Conservation (phyloP, 768 basidiomycete species). For the Mycena filopes region DNA sequence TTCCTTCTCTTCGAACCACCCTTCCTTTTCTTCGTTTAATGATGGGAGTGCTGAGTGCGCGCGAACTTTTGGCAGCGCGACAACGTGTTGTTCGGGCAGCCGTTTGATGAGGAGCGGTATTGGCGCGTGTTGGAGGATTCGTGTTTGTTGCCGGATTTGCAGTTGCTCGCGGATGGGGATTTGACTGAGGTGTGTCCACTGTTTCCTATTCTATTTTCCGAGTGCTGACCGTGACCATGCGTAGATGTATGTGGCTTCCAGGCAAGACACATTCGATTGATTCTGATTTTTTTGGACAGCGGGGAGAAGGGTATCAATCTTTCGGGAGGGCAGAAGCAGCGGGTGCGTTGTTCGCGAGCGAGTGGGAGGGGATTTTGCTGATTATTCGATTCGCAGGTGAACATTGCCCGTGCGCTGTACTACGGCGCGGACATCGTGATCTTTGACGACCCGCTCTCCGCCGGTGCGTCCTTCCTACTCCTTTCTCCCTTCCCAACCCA, state of each 20-base stretch:
- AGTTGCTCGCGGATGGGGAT: constrained; percentile 75
- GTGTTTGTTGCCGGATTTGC: constrained; percentile 70
- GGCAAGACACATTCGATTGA: not conserved
- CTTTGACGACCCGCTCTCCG: constrained; percentile 74
- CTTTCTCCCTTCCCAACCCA: not conserved
- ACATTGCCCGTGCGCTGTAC: constrained; percentile 78
- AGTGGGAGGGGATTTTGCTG: not conserved
- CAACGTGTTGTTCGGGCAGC: constrained; percentile 74
- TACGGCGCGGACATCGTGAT: constrained; percentile 69
- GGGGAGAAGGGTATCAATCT: constrained; percentile 59
- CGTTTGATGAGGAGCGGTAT: constrained; percentile 71
- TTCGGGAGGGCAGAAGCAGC: constrained; percentile 73
- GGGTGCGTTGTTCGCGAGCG: constrained; percentile 45
- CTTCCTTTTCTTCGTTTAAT: too few relatives aligned
- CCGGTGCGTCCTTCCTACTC: constrained; percentile 49
- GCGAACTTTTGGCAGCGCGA: too few relatives aligned
- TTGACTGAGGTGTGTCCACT: constrained; percentile 68
- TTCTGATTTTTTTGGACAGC: not conserved
- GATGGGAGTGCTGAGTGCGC: too few relatives aligned
- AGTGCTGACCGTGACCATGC: not conserved
- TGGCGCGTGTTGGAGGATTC: constrained; percentile 71
- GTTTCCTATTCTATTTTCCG: not conserved
- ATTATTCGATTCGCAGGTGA: constrained; percentile 52
- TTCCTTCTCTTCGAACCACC: too few relatives aligned
- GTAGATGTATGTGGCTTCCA: not conserved